Evolutionary conservation across 108 stramenopile species (phyloP).

Genomic region (Skeletonema potamos): DNA sequence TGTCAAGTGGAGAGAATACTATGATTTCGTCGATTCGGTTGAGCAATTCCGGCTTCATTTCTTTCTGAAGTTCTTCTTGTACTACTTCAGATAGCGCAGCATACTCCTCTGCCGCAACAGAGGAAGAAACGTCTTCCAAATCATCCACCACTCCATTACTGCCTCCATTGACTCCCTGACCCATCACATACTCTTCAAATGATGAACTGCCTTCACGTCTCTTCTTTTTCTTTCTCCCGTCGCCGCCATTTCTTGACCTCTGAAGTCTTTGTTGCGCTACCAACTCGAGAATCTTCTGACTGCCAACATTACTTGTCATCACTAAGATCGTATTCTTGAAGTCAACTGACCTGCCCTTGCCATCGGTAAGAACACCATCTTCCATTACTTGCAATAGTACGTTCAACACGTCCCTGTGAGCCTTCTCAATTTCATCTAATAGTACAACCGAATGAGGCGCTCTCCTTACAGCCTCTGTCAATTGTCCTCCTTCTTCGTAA

Average conservation of each 20-base stretch:
- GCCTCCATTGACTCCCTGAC: slow-evolving; percentile 8
- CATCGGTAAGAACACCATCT: slow-evolving; percentile 97
- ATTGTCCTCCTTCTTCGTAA: slow-evolving; percentile 98
- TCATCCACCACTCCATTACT: background rate
- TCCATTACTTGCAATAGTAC: slow-evolving; percentile 96
- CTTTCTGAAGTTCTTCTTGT: slow-evolving; percentile 85
- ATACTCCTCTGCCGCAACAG: slow-evolving; percentile 53
- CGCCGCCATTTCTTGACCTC: slow-evolving; percentile 7
- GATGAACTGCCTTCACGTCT: slow-evolving; percentile 27
- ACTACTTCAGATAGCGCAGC: slow-evolving; percentile 78
- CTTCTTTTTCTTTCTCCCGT: slow-evolving; percentile 31
- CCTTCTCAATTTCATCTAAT: slow-evolving; percentile 99
- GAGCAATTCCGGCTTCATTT: slow-evolving; percentile 96
- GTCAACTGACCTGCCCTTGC: slow-evolving; percentile 94
- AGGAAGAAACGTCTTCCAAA: slow-evolving; percentile 1
- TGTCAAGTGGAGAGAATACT: slow-evolving; percentile 86
- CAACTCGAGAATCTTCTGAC: slow-evolving; percentile 78
- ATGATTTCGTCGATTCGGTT: slow-evolving; percentile 99
- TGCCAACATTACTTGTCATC: slow-evolving; percentile 97
- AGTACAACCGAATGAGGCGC: slow-evolving; percentile 97
- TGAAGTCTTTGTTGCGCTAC: slow-evolving; percentile 31
- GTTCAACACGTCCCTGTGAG: slow-evolving; percentile 97
- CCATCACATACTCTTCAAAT: slow-evolving; percentile 41
- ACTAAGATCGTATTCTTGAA: slow-evolving; percentile 96
- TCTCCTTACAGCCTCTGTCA: slow-evolving; percentile 97